Evolutionary conservation across 2,329 filamentous ascomycete genomes (phyloP).

Genomic region (Neocatenulostroma microsporum): DNA sequence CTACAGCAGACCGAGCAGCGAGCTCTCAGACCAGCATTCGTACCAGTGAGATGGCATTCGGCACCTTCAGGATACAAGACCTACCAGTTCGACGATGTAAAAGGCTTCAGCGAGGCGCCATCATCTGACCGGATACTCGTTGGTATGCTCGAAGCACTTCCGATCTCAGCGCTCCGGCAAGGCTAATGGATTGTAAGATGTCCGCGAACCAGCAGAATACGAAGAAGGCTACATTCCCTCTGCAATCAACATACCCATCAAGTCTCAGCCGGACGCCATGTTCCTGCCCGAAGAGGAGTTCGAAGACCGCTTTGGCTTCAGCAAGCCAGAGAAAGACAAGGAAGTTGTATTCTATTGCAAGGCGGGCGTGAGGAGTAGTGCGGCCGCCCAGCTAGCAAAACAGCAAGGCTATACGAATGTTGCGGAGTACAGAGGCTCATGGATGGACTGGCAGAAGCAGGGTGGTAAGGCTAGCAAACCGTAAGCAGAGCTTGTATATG

Average conservation of each 20-base stretch:
- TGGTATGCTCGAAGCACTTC: constrained; percentile 15
- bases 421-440: constrained; percentile 67
- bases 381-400: constrained; percentile 68
- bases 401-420: constrained; percentile 67
- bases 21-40: constrained; percentile 8
- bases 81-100: constrained; percentile 36
- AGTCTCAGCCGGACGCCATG: constrained; percentile 67
- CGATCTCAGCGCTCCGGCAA: too few relatives aligned
- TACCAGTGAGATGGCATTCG: constrained; percentile 31
- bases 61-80: constrained; percentile 27
- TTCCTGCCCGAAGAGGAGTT: constrained; percentile 73
- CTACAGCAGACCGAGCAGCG: background rate
- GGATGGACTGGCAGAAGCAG: constrained; percentile 72
- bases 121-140: constrained; percentile 24
- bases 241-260: constrained; percentile 75
- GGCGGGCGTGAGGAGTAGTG: constrained; percentile 72
- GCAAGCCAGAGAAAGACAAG: constrained; percentile 52
- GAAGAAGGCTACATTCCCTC: constrained; percentile 64
- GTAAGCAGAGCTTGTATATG: too few relatives aligned
- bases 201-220: constrained; percentile 65
- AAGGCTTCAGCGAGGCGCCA: constrained; percentile 29
- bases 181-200: too few relatives aligned
- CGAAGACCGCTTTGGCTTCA: constrained; percentile 70
- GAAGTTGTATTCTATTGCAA: constrained; percentile 84
- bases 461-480: constrained; percentile 51